Evolutionary conservation across 495 filamentous ascomycete genomes (phyloP).

Genomic region (Penicillium chermesinum): DNA sequence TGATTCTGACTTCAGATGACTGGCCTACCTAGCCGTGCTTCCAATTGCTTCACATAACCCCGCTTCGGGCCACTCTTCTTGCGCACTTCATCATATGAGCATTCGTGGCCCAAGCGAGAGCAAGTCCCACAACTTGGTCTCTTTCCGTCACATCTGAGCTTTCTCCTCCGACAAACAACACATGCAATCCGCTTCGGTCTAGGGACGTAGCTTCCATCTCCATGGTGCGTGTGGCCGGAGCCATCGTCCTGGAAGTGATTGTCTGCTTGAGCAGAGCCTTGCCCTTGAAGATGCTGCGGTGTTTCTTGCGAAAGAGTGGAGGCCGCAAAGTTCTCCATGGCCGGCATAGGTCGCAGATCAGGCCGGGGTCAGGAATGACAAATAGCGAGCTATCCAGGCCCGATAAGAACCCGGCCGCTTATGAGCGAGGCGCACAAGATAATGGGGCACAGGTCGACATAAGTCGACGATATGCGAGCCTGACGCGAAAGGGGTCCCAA

Average conservation of each 20-base stretch:
- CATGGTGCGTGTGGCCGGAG: slow-evolving; percentile 31
- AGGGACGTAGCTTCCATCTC: slow-evolving; percentile 59
- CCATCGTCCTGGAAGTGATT: slow-evolving; percentile 27
- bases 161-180: slow-evolving; percentile 89
- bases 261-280: slow-evolving; percentile 26
- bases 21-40: slow-evolving; percentile 78
- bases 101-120: slow-evolving; percentile 79
- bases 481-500: slow-evolving; percentile 8
- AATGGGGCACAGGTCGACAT: slow-evolving; percentile 2
- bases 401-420: slow-evolving; percentile 6
- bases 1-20: too few relatives aligned
- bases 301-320: slow-evolving; percentile 45
- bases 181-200: slow-evolving; percentile 95
- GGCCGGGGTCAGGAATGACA: slow-evolving; percentile 4
- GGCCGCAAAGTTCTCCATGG: slow-evolving; percentile 19
- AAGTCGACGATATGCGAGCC: slow-evolving; percentile 6
- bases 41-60: slow-evolving; percentile 95
- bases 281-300: slow-evolving; percentile 35
- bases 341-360: slow-evolving; percentile 4
- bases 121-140: slow-evolving; percentile 91
- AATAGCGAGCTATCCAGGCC: slow-evolving; percentile 13
- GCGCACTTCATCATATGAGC: slow-evolving; percentile 91
- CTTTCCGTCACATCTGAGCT: slow-evolving; percentile 70
- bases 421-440: slow-evolving; percentile 3
- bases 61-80: slow-evolving; percentile 98